Base-by-base conservation (phyloP, 2,329 filamentous ascomycete genomes). In the Pseudogymnoascus sp. region DNA sequence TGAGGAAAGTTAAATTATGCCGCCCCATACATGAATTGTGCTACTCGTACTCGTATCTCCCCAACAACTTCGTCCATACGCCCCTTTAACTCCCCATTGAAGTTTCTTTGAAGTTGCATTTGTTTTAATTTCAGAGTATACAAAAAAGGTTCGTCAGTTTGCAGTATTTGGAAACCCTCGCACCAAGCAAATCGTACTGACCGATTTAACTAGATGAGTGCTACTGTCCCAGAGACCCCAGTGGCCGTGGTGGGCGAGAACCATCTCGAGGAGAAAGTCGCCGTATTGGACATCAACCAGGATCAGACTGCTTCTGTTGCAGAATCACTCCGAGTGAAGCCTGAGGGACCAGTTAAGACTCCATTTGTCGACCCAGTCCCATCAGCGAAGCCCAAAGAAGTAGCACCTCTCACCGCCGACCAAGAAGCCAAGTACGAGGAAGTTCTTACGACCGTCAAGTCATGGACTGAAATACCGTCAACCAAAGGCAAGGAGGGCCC, bases 361-460 rank as follows among this genome's bases (percentile, higher is more conserved):
- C 71, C 71, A 29, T 65, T 72, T 21, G 60, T 68, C 59, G 65
- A 70, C 26, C 70, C 71, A 1, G 37, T 67, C 11, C 63, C 66
- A 26, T 84, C 88, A 2, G 71, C 77, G 10, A 71, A 83, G 5
- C 78, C 80, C 8, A 74, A 83, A 5, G 74, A 81, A 62, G 35
- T 17, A 15, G n/a, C 6, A 17, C 8, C 35, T 39, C 82, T 97
- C 68, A 92, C 86, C 9, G 71, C 82, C 8, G 91, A 96, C 36
- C 90, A 97, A 75, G 76, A 89, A 71, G 73, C 80, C 66, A 97
- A 96, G 77, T 97, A 97, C 77, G 83, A 87, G 44, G 78, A 84
- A 65, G 80, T 97, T 59, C 83, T 97, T 50, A 79, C 83, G 54
- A 81, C 83, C 60, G 90, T 86, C 47, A 86, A 83, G 66, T 76